Percentiles rank a stretch among this genome's conserved stretches.
These are phyloP conservation scores for Claviceps capensis DNA, from an alignment of 2,329 filamentous ascomycete species.

Conservation along the genomic window DNA sequence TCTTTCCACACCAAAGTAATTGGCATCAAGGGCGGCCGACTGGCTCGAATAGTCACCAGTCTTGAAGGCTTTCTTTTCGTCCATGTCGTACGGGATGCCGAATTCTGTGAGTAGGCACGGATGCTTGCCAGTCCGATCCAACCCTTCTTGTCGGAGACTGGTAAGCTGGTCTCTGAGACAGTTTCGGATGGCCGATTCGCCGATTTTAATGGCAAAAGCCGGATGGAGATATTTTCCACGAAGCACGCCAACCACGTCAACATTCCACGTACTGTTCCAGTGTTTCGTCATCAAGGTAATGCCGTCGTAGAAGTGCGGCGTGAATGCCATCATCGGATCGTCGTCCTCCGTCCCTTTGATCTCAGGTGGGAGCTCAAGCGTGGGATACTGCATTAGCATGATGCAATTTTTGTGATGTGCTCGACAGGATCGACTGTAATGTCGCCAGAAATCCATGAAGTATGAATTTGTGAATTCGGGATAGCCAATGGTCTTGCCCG, in stretches of 20 bases:
- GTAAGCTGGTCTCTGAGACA: constrained; percentile 80
- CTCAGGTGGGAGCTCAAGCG: constrained; percentile 76
- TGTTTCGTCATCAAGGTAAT: constrained; percentile 96
- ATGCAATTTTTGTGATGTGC: constrained; percentile 66
- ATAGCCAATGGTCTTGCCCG: constrained; percentile 63
- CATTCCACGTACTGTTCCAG: constrained; percentile 96
- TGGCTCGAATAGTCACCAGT: constrained; percentile 93
- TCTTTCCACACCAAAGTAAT: constrained; percentile 84
- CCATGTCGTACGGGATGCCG: constrained; percentile 98
- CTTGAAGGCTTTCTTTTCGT: constrained; percentile 87
- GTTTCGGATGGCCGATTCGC: constrained; percentile 87
- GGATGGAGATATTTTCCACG: constrained; percentile 80
- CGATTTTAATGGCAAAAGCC: constrained; percentile 82
- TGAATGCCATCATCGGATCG: constrained; percentile 79
- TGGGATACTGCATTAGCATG: constrained; percentile 82
- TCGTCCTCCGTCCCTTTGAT: constrained; percentile 84
- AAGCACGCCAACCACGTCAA: constrained; percentile 85
- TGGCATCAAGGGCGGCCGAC: constrained; percentile 84
- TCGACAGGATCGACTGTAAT: constrained; percentile 62
- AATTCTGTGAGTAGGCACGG: constrained; percentile 90
- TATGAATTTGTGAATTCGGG: constrained; percentile 82
- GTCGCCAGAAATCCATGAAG: constrained; percentile 75
- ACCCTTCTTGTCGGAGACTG: constrained; percentile 70
- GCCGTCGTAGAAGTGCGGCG: constrained; percentile 93
- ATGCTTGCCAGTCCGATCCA: constrained; percentile 77